Base-by-base conservation (phyloP, 108 stramenopile species). In the Stephanodiscus minutulus region DNA sequence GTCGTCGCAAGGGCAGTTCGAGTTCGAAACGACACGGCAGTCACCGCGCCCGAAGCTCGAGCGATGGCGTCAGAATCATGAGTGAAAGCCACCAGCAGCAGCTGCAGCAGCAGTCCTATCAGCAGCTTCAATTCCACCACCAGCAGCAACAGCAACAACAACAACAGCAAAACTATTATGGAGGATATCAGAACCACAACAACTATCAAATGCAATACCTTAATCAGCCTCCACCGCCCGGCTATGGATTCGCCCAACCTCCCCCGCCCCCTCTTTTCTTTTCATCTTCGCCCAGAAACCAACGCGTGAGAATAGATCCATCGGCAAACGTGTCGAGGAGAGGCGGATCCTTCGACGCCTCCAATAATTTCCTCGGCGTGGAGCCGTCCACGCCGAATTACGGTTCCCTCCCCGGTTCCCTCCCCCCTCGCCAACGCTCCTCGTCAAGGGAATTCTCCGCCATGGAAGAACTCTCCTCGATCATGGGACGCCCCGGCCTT, bases 1-100 rank as follows among this genome's bases (percentile, higher is more conserved):
- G 59, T 37, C 59, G 59, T 60, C 59, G 21, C 0, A 60, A 60
- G 59, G 36, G 59, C 59, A 28, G 59, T 37, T 37, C 35, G 36
- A 35, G 59, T 17, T 21, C 43, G 43, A 44, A 15, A 44, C 43
- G 43, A 44, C 43, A 44, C 3, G 43, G 24, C 24, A 46, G 72
- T 28, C 35, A 52, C 28, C 64, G 77, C 59, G 33, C n/a, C 4
- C 62, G 64, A 9, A 58, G 64, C 48, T 43, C 47, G 20, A 66
- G 65, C 59, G 77, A 78, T 48, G 70, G 70, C 35, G 77, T 72
- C 36, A 48, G 65, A 22, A 31, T 68, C 43, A 67, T 78, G 66
- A 48, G 59, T 2, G 70, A 77, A 61, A 52, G 61, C 17, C 58
- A 46, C 37, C 33, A 69, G 31, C 66, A 69, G 22, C 55, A 55